Evolutionary conservation across 225 moss, liverwort and hornwort genomes (phyloP).

Genomic region (Pleurozium schreberi): DNA sequence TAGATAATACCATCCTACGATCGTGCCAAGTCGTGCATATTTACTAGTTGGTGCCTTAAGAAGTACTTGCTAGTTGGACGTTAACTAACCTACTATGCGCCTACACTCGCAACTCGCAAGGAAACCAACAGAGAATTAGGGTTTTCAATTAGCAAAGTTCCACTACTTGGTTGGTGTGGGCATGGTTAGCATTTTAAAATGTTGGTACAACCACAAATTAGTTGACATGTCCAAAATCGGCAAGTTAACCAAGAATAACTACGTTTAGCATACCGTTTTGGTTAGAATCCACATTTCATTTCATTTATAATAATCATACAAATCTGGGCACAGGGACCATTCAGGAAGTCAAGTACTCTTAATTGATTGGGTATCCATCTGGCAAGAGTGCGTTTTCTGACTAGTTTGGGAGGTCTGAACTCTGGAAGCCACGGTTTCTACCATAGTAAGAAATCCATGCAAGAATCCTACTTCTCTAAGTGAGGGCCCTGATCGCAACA

Average conservation of each 20-base stretch:
- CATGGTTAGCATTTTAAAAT: not conserved
- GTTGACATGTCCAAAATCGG: not conserved
- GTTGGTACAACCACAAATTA: not conserved
- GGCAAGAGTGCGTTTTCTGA: not conserved
- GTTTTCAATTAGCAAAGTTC: not conserved
- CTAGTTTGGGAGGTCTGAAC: not conserved
- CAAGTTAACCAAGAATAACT: not conserved
- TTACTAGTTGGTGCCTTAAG: too few species aligned
- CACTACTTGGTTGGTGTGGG: not conserved
- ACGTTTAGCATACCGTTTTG: not conserved
- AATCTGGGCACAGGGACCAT: not conserved
- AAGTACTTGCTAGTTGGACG: not conserved
- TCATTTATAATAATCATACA: not conserved
- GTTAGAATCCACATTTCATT: not conserved
- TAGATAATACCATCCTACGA: not conserved
- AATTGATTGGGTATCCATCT: not conserved
- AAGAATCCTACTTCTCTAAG: conserved; percentile 39
- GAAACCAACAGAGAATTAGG: not conserved
- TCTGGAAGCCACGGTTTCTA: conserved; percentile 17
- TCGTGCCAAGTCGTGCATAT: not conserved
- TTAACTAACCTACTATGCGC: not conserved
- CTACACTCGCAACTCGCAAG: not conserved
- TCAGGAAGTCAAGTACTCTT: not conserved
- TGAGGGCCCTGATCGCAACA: conserved; percentile 40
- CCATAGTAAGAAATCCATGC: conserved; percentile 46